Base-by-base conservation (phyloP, 345 rosid species). In the Jatropha curcas region DNA sequence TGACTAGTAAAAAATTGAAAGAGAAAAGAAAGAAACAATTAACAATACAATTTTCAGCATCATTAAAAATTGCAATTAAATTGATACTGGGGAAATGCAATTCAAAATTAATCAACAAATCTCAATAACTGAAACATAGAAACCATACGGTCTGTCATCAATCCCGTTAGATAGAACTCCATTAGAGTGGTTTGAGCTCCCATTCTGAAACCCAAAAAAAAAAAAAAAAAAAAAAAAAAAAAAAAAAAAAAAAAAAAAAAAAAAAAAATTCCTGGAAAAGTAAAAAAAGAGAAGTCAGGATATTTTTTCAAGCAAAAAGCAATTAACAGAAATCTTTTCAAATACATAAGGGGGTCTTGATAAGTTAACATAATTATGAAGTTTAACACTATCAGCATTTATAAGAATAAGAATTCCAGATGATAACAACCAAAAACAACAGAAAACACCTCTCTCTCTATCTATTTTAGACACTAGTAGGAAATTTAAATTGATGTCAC, bases 191-290 rank as follows among this genome's bases (percentile, higher is more conserved):
- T 28, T 48, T 22, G 83, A 35, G 64, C 71, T 87, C 35, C 84
- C 58, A 25, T 68, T 83, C 94, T 89, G 85, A 65, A 86, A 76
- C 34, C 50, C 68, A 20, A 75, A 34, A 16, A 33, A 76, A 31
- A 25, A 58, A 74, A 31, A 7, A 24, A 16, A 20, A n/a, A 10
- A 33, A 58, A 1, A 8, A 20, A 48, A 8, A n/a, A n/a, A n/a
- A n/a, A n/a, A n/a, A n/a, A n/a, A n/a, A n/a, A n/a, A n/a, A n/a
- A n/a, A n/a, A n/a, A n/a, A n/a, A n/a, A n/a, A n/a, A n/a, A n/a
- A n/a, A n/a, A n/a, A n/a, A n/a, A n/a, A n/a, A n/a, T 82, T 87
- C 77, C 99, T 95, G 88, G 55, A 86, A 59, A 67, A 56, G 57
- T 4, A 12, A 64, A 59, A n/a, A n/a, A 57, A 71, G 28, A 46